These are phyloP conservation scores for Gyrodon lividus DNA, from an alignment of 768 basidiomycete genomes.

Conservation along the genomic window DNA sequence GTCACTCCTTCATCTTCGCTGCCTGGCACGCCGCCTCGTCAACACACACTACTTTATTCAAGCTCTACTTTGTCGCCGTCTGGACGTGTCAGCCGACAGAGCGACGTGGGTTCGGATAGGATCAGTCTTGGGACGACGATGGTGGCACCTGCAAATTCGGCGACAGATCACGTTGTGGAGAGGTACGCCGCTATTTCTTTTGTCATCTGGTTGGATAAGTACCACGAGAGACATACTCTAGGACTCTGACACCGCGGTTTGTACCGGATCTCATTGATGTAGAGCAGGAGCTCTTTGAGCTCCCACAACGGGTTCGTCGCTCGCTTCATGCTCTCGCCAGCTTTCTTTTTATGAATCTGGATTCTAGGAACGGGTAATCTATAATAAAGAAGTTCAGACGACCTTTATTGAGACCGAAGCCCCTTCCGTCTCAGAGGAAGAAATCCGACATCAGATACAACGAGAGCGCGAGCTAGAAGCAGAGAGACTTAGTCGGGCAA, in stretches of 20 bases:
- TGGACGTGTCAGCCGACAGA: constrained; percentile 68
- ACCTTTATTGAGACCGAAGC: constrained; percentile 58
- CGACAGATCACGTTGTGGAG: constrained; percentile 68
- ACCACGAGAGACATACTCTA: constrained; percentile 25
- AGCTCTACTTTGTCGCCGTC: constrained; percentile 43
- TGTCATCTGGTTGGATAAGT: background rate
- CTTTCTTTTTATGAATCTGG: constrained; percentile 1
- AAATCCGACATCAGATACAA: constrained; percentile 68
- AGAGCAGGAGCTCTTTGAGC: constrained; percentile 86
- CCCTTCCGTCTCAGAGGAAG: constrained; percentile 58
- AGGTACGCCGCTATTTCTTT: constrained; percentile 44
- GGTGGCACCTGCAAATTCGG: constrained; percentile 49
- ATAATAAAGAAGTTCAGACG: constrained; percentile 86
- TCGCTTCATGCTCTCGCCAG: background rate
- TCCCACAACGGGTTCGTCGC: constrained; percentile 73
- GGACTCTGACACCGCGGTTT: constrained; percentile 61
- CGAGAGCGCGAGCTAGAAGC: constrained; percentile 68
- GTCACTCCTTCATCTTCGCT: constrained; percentile 70
- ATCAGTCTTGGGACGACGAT: constrained; percentile 45
- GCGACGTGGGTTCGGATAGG: constrained; percentile 57
- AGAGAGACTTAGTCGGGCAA: constrained; percentile 67
- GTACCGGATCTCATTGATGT: constrained; percentile 83
- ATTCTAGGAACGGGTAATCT: constrained; percentile 69
- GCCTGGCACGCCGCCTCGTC: constrained; percentile 64
- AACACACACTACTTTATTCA: constrained; percentile 36